These are phyloP conservation scores for Paratinospora sagittata DNA, from an alignment of 164 flowering plant species.

Conservation along the genomic window DNA sequence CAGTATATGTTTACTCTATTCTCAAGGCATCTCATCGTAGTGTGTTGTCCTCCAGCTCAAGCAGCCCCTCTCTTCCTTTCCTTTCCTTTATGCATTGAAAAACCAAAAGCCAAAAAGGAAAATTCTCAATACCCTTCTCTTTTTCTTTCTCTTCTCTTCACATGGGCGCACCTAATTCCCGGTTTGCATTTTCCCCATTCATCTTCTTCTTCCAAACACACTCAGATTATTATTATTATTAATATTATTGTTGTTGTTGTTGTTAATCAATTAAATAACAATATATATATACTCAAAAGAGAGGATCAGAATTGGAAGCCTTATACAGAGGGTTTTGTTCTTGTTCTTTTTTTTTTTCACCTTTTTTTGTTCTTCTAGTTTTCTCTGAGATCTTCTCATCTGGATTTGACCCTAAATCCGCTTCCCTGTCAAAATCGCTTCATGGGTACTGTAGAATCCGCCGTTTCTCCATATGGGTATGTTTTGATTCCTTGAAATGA, in stretches of 20 bases:
- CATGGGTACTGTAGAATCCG: not conserved
- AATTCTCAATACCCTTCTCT: not conserved
- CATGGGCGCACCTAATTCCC: not conserved
- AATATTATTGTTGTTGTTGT: not conserved
- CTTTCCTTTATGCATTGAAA: not conserved
- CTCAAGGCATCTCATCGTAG: not conserved
- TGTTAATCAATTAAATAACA: not conserved
- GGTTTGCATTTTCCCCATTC: not conserved
- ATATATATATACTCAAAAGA: not conserved
- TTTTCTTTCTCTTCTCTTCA: not conserved
- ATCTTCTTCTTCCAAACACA: not conserved
- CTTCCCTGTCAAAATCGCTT: not conserved
- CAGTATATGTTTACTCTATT: not conserved
- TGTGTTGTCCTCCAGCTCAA: not conserved
- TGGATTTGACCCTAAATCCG: not conserved
- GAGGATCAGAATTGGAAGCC: not conserved
- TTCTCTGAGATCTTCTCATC: not conserved
- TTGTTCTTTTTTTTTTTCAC: not conserved
- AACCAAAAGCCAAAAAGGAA: conserved; percentile 2
- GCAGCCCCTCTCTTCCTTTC: not conserved
- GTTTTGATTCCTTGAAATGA: not conserved
- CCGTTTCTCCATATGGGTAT: not conserved
- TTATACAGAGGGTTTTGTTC: not conserved
- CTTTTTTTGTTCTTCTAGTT: not conserved
- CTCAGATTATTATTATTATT: not conserved